Conservation (phyloP, 169 alveolate species). For the Cryptosporidium bovis region DNA sequence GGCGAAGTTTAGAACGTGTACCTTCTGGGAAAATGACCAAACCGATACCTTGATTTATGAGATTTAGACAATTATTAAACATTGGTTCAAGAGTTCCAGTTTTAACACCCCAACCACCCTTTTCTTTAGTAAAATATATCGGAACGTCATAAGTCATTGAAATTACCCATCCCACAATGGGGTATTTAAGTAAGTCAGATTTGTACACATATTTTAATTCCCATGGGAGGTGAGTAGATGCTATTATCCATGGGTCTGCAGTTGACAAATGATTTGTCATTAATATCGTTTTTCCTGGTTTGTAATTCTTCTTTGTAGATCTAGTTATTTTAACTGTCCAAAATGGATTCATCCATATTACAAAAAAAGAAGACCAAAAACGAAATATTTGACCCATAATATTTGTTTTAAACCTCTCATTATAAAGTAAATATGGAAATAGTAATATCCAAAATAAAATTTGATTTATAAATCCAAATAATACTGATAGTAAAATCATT, state of each 20-base stretch:
- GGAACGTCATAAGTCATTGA: slow-evolving; percentile 77
- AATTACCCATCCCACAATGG: slow-evolving; percentile 80
- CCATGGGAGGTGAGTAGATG: slow-evolving; percentile 76
- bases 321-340: slow-evolving; percentile 77
- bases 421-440: slow-evolving; percentile 48
- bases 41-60: slow-evolving; percentile 67
- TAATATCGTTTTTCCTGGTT: slow-evolving; percentile 75
- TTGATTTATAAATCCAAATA: slow-evolving; percentile 41
- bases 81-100: slow-evolving; percentile 77
- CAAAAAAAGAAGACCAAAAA: slow-evolving; percentile 50
- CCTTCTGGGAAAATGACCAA: slow-evolving; percentile 88
- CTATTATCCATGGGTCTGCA: slow-evolving; percentile 83
- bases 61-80: slow-evolving; percentile 77
- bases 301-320: slow-evolving; percentile 61
- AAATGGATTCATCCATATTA: slow-evolving; percentile 78
- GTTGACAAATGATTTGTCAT: slow-evolving; percentile 79
- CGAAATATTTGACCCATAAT: slow-evolving; percentile 62
- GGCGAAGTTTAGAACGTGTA: slow-evolving; percentile 84
- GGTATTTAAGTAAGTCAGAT: slow-evolving; percentile 77
- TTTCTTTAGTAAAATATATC: slow-evolving; percentile 77
- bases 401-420: slow-evolving; percentile 38
- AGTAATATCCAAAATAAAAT: slow-evolving; percentile 38
- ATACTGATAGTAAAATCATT: slow-evolving; percentile 22
- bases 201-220: slow-evolving; percentile 79
- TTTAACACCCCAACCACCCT: slow-evolving; percentile 84